Conservation (phyloP, 805 yeast genomes). For the Metahyphopichia silvanorum region DNA sequence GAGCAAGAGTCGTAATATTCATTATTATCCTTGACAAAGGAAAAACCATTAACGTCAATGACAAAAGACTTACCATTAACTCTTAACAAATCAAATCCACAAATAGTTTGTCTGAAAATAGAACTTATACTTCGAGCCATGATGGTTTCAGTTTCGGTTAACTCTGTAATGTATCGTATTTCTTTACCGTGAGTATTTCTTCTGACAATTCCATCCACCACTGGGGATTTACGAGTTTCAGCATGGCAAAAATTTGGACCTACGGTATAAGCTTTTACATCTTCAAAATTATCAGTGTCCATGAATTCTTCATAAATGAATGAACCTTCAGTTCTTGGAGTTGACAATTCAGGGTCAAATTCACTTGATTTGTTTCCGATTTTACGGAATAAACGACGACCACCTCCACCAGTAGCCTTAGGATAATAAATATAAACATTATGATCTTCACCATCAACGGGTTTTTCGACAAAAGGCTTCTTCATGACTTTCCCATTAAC, state of each 20-base stretch:
- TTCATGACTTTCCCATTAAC: slow-evolving; percentile 69
- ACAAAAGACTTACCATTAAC: slow-evolving; percentile 87
- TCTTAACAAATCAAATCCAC: slow-evolving; percentile 93
- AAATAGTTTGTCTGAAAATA: slow-evolving; percentile 86
- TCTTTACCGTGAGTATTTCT: slow-evolving; percentile 98
- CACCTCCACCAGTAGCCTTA: slow-evolving; percentile 92
- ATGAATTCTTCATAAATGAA: slow-evolving; percentile 90
- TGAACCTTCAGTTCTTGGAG: slow-evolving; percentile 86
- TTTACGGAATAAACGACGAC: slow-evolving; percentile 87
- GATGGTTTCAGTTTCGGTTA: slow-evolving; percentile 67
- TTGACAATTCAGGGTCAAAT: slow-evolving; percentile 73
- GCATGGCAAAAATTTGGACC: slow-evolving; percentile 93
- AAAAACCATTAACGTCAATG: slow-evolving; percentile 96
- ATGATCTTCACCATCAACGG: slow-evolving; percentile 98
- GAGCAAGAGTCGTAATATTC: slow-evolving; percentile 85
- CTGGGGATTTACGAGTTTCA: slow-evolving; percentile 97
- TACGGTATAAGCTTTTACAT: slow-evolving; percentile 97
- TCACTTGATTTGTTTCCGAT: slow-evolving; percentile 97
- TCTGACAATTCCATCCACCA: slow-evolving; percentile 97
- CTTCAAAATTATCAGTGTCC: slow-evolving; percentile 98
- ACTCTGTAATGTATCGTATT: slow-evolving; percentile 81
- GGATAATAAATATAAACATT: slow-evolving; percentile 92
- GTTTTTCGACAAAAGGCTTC: slow-evolving; percentile 97
- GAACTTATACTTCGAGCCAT: slow-evolving; percentile 79
- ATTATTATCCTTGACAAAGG: slow-evolving; percentile 90